A percentile compares a stretch with the other conserved stretches of the same genome.
phyloP scores from a whole-genome alignment of 768 basidiomycete species.

The Russula foetens region DNA sequence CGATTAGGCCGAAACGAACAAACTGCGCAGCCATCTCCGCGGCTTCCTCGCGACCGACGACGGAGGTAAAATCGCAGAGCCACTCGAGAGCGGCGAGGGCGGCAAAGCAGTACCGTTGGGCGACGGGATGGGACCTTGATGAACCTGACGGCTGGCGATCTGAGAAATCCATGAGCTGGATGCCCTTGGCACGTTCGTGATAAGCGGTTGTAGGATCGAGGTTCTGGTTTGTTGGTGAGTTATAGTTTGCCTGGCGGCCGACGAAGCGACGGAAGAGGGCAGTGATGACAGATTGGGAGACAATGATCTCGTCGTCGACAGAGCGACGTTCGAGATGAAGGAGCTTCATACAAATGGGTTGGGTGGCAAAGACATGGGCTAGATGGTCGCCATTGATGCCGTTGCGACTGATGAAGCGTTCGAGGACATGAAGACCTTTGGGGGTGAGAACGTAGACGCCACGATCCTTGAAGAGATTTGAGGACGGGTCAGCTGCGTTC shows the following conservation, averaged over 20 bases:
- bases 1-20: constrained; percentile 87
- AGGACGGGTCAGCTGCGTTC: constrained; percentile 85
- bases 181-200: constrained; percentile 70
- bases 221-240: constrained; percentile 37
- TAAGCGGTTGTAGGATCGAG: constrained; percentile 64
- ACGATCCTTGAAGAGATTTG: constrained; percentile 93
- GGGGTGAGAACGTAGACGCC: constrained; percentile 94
- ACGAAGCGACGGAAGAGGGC: constrained; percentile 94
- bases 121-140: constrained; percentile 36
- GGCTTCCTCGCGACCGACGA: constrained; percentile 91
- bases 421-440: constrained; percentile 96
- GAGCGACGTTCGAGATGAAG: constrained; percentile 92
- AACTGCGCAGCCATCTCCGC: constrained; percentile 98
- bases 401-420: constrained; percentile 99
- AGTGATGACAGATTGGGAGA: constrained; percentile 88
- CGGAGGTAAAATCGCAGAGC: constrained; percentile 96
- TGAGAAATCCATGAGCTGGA: constrained; percentile 58
- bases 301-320: constrained; percentile 94
- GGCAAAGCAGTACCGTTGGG: constrained; percentile 70
- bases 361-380: constrained; percentile 77
- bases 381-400: constrained; percentile 95
- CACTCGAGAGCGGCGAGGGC: constrained; percentile 89
- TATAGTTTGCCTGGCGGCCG: constrained; percentile 80
- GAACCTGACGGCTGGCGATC: constrained; percentile 48
- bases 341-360: constrained; percentile 96